Conservation (phyloP, 139 green algal species). For the Volvox africanus region DNA sequence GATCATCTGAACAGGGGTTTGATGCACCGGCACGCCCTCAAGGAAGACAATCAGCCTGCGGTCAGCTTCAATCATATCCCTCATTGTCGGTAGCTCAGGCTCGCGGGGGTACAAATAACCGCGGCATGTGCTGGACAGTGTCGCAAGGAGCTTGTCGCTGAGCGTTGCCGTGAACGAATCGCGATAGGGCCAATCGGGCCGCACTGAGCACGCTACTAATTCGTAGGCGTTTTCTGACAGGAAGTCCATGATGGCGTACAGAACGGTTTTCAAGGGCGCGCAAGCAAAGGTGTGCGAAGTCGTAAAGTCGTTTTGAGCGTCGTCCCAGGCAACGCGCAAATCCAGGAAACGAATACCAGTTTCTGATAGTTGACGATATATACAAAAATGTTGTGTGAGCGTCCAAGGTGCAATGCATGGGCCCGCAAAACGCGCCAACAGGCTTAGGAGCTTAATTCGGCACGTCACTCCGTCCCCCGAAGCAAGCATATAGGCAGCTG, state of each 20-base stretch:
- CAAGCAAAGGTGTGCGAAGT: constrained; percentile 32
- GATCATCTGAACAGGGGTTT: too few species aligned
- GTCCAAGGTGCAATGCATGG: constrained; percentile 18
- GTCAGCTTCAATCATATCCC: background rate
- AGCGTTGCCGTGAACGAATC: background rate
- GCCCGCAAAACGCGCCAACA: background rate
- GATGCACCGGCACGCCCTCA: background rate
- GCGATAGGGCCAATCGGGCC: constrained; percentile 31
- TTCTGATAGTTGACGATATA: constrained; percentile 1
- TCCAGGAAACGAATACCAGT: constrained; percentile 22
- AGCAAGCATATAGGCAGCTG: background rate
- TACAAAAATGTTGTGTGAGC: background rate
- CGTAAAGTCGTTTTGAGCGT: background rate
- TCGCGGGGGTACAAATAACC: background rate
- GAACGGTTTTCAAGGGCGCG: background rate
- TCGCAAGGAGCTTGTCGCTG: background rate
- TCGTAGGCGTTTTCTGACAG: background rate
- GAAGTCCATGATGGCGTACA: background rate
- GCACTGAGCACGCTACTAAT: background rate
- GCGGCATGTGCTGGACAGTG: background rate
- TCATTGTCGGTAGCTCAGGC: background rate
- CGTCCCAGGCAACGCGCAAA: background rate
- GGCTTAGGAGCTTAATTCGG: background rate
- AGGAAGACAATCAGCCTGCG: constrained; percentile 1
- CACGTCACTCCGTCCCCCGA: background rate